These are phyloP conservation scores for Phyllosticta citriasiana DNA, from an alignment of 2,329 filamentous ascomycete genomes.

Conservation along the genomic window DNA sequence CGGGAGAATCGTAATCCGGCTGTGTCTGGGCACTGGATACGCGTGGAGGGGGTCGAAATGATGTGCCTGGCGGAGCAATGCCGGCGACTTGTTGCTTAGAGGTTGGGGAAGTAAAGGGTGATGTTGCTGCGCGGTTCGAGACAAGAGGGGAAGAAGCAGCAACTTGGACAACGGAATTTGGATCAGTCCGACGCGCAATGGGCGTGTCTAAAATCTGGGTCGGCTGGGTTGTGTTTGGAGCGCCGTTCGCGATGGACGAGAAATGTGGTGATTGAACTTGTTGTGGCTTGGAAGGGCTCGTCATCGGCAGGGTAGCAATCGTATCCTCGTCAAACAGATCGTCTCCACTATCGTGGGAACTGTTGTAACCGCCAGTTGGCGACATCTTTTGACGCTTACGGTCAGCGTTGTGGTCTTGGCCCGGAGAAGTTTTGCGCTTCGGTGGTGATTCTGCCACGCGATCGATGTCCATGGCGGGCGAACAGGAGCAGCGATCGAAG, in stretches of 20 bases:
- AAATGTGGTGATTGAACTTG: background rate
- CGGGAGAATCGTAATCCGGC: conserved; percentile 34
- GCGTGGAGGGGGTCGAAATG: conserved; percentile 47
- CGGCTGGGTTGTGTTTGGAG: conserved; percentile 41
- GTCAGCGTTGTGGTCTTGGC: background rate
- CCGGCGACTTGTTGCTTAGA: conserved; percentile 24
- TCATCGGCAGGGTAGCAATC: conserved; percentile 32
- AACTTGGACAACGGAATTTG: conserved; percentile 56
- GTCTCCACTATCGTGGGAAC: conserved; percentile 37
- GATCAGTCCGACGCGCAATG: conserved; percentile 22
- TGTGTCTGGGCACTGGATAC: conserved; percentile 23
- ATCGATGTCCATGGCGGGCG: background rate
- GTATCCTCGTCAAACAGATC: conserved; percentile 41
- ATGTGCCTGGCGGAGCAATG: conserved; percentile 68
- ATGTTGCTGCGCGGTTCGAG: conserved; percentile 14
- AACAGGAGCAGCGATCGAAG: background rate
- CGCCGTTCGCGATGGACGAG: background rate
- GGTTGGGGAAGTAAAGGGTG: conserved; percentile 35
- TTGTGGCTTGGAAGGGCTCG: background rate
- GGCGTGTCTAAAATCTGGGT: conserved; percentile 47
- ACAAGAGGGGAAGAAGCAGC: conserved; percentile 75
- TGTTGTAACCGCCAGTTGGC: conserved; percentile 12
- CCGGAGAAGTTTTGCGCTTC: background rate
- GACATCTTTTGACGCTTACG: background rate
- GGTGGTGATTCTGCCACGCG: background rate